Evolutionary conservation across 768 basidiomycete genomes (phyloP).

Genomic region (Nevesoporus exiguus): DNA sequence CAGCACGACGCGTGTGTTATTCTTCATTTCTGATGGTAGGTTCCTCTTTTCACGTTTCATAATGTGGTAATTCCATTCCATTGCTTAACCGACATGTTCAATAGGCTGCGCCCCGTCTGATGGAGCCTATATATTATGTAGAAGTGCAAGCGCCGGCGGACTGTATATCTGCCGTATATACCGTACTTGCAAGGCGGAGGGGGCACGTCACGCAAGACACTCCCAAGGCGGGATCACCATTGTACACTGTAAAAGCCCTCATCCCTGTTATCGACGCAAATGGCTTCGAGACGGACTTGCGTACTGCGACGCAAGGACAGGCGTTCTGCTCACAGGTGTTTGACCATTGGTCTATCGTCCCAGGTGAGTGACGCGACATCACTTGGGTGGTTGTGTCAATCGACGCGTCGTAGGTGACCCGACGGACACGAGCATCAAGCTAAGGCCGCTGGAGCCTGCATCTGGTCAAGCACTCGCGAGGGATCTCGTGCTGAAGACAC

Average conservation of each 20-base stretch:
- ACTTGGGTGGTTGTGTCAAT: neutral
- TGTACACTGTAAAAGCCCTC: constrained; percentile 97
- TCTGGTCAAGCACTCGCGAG: constrained; percentile 93
- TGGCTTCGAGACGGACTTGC: constrained; percentile 96
- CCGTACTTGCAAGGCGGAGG: constrained; percentile 94
- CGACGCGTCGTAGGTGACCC: constrained; percentile 70
- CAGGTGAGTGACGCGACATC: constrained; percentile 52
- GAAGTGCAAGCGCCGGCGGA: constrained; percentile 99
- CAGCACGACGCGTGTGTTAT: constrained; percentile 97
- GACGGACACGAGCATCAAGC: constrained; percentile 94
- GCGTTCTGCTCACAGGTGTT: constrained; percentile 98
- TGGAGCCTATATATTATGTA: constrained; percentile 98
- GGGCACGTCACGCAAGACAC: constrained; percentile 99
- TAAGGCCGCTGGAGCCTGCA: constrained; percentile 94
- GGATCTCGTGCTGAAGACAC: constrained; percentile 94
- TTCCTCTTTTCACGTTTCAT: constrained; percentile 9
- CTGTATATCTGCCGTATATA: constrained; percentile 98
- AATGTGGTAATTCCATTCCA: neutral
- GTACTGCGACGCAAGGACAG: constrained; percentile 97
- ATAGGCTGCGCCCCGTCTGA: constrained; percentile 89
- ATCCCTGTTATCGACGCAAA: constrained; percentile 99
- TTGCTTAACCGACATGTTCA: neutral
- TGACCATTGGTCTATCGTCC: constrained; percentile 99
- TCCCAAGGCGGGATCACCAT: constrained; percentile 94
- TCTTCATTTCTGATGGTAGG: constrained; percentile 97